A percentile compares a stretch with the other conserved stretches of the same genome.
phyloP scores from a whole-genome alignment of 345 rosid genomes.

The Garcia nutans region DNA sequence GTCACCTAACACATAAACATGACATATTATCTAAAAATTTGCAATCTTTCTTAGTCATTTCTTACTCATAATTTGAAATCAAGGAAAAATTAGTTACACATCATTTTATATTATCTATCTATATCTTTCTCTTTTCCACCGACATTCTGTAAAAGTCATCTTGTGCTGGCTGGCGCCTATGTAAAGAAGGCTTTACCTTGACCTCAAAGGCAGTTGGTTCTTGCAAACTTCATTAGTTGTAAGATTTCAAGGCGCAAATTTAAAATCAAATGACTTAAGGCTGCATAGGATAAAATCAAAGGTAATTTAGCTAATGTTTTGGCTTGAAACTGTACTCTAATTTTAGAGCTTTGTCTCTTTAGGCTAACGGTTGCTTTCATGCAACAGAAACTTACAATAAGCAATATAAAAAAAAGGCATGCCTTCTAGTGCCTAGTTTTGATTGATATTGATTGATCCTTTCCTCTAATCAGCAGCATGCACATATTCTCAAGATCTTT shows the following conservation, averaged over 20 bases:
- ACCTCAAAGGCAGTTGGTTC: not conserved
- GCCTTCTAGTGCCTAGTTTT: not conserved
- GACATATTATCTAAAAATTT: conserved; percentile 1
- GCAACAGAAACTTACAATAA: too few species aligned
- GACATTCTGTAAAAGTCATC: not conserved
- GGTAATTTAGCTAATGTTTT: not conserved
- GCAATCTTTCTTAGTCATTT: not conserved
- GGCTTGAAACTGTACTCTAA: not conserved
- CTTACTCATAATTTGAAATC: not conserved
- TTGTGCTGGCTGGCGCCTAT: not conserved
- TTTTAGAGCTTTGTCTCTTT: not conserved
- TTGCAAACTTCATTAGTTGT: not conserved
- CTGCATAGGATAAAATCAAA: not conserved
- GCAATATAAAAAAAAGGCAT: not conserved
- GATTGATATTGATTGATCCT: not conserved
- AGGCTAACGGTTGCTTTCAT: too few species aligned
- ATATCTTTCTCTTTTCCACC: not conserved
- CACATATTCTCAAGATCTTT: not conserved
- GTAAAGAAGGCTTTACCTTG: conserved; percentile 5
- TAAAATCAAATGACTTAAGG: not conserved
- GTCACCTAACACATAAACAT: not conserved
- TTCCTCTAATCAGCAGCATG: not conserved
- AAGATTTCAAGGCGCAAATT: not conserved
- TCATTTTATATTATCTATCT: not conserved
- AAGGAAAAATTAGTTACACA: not conserved